Evolutionary conservation across 164 flowering plant species (phyloP).

Genomic region (Kingdonia uniflora): DNA sequence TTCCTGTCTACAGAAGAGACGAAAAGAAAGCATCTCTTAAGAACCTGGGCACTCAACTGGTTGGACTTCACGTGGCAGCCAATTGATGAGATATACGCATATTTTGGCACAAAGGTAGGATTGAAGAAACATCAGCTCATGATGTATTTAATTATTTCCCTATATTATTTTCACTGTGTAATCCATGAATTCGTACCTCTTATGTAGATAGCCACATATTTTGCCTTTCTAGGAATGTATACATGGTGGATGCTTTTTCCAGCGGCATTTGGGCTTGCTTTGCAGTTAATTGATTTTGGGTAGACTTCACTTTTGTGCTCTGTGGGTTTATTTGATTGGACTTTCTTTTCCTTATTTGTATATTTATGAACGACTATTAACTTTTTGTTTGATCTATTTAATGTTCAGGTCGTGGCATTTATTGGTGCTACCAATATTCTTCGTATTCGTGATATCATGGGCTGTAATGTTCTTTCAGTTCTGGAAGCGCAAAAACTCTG

Average conservation of each 20-base stretch:
- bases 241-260: constrained; percentile 87
- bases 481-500: constrained; percentile 93
- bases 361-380: background rate
- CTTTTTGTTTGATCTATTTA: constrained; percentile 2
- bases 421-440: constrained; percentile 63
- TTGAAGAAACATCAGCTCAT: background rate
- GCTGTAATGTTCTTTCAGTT: constrained; percentile 84
- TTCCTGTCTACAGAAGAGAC: constrained; percentile 45
- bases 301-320: constrained; percentile 14
- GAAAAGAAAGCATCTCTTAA: constrained; percentile 65
- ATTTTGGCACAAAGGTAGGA: constrained; percentile 79
- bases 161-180: background rate
- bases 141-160: constrained; percentile 3
- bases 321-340: background rate
- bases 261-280: constrained; percentile 52
- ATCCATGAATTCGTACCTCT: constrained; percentile 2
- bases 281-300: constrained; percentile 81
- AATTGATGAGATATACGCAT: constrained; percentile 74
- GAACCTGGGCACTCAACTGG: constrained; percentile 83
- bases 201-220: constrained; percentile 72
- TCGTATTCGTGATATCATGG: constrained; percentile 57
- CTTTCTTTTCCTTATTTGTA: background rate
- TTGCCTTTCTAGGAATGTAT: constrained; percentile 92
- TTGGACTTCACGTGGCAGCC: constrained; percentile 73
- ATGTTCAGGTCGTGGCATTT: constrained; percentile 56